Evolutionary conservation across 352 stramenopile species (phyloP), one percentile per base, ranked within the genome.

Genomic region (Globisporangium camurandrum): DNA sequence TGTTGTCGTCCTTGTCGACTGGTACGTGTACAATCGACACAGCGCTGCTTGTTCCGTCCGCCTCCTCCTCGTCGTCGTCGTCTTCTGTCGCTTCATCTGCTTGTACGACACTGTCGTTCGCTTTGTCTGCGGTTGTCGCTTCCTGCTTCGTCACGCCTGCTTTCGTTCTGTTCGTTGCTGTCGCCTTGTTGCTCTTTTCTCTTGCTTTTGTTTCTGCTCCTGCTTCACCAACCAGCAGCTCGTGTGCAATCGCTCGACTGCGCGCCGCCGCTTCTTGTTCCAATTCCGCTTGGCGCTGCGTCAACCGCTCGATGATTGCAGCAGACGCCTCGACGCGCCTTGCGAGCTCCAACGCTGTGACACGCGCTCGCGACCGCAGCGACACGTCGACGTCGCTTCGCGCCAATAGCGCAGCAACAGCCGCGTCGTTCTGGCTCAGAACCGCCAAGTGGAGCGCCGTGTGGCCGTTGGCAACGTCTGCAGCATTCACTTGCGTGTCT

Each of bases 391-490:
- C 12, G 16, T 22, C 20, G 14, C 39, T 47, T 14, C 12, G 52
- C 34, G 60, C 14, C 33, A 47, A 41, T 81, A 59, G 10, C 9
- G 60, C 61, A 11, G 71, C 24, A 0, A 91, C 65, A 2, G 61
- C 79, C 34, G 42, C 28, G 20, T 41, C 12, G 43, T 89, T 93
- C 33, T 75, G 57, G 16, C 69, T 86, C 38, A 88, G 59, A 5
- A 93, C 61, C 7, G 83, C 80, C 41, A 92, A 72, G 47, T 93
- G 83, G 4, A 93, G 54, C 17, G 83, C 78, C 7, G 79, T 84
- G 49, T 92, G 80, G 2, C 69, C 73, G 7, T 53, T 62, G 8
- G 54, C 38, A 23, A 54, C 54, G 38, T 91, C 75, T 2, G 62
- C 51, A 0, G 51, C 57, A 45, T 89, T 86, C 30, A 76, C 63